A percentile compares a stretch with the other conserved stretches of the same genome.
phyloP scores from a whole-genome alignment of 2,329 filamentous ascomycete genomes.

The Cercospora beticola region DNA sequence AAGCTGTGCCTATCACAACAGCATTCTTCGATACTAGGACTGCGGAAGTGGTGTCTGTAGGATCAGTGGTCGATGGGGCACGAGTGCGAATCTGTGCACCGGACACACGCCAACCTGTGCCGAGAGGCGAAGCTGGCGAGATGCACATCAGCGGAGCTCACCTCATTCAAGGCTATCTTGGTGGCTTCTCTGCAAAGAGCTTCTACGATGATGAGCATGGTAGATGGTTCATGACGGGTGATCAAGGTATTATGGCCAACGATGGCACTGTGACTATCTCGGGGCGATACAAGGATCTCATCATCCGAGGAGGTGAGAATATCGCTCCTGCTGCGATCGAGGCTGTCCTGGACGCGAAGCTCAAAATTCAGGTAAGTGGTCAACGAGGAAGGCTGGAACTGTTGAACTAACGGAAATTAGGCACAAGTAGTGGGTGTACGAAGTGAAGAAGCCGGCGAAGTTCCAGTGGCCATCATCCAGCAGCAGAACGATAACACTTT shows the following conservation, averaged over 20 bases:
- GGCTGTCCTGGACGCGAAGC: not conserved
- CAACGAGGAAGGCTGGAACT: too few species aligned
- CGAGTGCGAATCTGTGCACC: conserved; percentile 12
- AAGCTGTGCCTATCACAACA: not conserved
- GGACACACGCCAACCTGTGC: conserved; percentile 9
- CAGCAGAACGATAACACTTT: not conserved
- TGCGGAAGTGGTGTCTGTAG: not conserved
- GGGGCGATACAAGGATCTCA: conserved; percentile 23
- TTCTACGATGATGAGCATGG: conserved; percentile 15
- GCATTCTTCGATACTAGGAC: not conserved
- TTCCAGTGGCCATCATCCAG: conserved; percentile 23
- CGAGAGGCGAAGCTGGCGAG: conserved; percentile 18
- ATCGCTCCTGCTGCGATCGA: conserved; percentile 22
- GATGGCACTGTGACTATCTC: conserved; percentile 11
- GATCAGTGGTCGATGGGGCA: not conserved
- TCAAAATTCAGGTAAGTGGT: conserved; percentile 1
- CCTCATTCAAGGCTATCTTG: conserved; percentile 17
- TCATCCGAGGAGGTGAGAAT: conserved; percentile 22
- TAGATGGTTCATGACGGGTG: conserved; percentile 21
- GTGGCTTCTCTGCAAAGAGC: not conserved
- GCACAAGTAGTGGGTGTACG: conserved; percentile 24
- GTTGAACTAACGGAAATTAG: not conserved
- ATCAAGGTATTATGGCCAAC: conserved; percentile 17
- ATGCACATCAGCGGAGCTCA: conserved; percentile 12
- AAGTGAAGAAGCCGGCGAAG: conserved; percentile 22